These are phyloP conservation scores for Copromyces sp. DNA, from an alignment of 495 filamentous ascomycete genomes.

Conservation along the genomic window DNA sequence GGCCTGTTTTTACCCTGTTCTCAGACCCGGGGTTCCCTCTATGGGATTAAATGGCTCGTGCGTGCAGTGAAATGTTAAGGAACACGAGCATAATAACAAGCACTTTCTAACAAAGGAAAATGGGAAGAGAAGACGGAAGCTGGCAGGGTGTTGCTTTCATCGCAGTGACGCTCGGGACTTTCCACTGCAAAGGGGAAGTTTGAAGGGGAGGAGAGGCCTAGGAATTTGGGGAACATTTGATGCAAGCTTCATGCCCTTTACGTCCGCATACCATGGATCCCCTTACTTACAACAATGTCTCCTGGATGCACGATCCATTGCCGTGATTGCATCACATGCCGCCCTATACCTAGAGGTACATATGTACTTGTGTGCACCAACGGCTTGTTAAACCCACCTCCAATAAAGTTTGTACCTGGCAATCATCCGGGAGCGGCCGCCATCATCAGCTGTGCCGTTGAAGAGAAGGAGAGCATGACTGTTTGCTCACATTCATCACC, in stretches of 20 bases:
- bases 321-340: not conserved
- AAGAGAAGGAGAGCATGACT: not conserved
- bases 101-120: not conserved
- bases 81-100: not conserved
- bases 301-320: not conserved
- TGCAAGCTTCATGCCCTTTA: not conserved
- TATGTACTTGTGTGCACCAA: not conserved
- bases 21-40: no score
- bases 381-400: not conserved
- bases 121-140: not conserved
- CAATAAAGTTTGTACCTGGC: not conserved
- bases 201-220: not conserved
- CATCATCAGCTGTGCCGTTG: not conserved
- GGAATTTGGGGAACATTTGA: not conserved
- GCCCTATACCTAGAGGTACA: not conserved
- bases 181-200: not conserved
- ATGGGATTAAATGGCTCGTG: not conserved
- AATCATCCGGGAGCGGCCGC: not conserved
- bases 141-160: not conserved
- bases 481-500: not conserved
- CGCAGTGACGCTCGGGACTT: not conserved
- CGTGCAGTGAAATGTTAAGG: not conserved
- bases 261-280: not conserved
- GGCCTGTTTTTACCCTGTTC: no score
- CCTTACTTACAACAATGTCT: not conserved